Percentiles rank a stretch among this genome's conserved stretches.
These are phyloP conservation scores for Fraxinus paxiana DNA, from an alignment of 305 asterid genomes.

Conservation along the genomic window DNA sequence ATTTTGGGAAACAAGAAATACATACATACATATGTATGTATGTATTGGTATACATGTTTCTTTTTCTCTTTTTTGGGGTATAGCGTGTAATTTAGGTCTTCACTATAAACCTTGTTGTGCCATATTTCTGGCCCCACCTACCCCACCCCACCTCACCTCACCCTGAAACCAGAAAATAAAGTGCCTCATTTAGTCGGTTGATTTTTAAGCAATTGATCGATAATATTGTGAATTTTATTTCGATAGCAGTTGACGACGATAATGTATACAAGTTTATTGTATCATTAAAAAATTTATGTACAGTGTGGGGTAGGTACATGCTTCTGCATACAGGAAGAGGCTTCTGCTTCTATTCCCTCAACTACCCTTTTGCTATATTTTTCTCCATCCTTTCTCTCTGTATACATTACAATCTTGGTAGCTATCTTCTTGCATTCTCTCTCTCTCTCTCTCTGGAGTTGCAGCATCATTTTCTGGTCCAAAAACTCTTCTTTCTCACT, in stretches of 20 bases:
- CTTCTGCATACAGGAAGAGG: background rate
- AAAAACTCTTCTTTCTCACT: conserved; percentile 30
- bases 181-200: background rate
- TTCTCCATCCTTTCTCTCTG: conserved; percentile 20
- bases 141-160: background rate
- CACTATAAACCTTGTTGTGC: conserved; percentile 37
- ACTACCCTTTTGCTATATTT: conserved; percentile 39
- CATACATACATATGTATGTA: background rate
- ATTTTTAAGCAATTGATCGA: background rate
- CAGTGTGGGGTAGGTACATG: background rate
- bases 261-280: background rate
- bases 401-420: conserved; percentile 19
- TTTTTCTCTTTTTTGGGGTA: background rate
- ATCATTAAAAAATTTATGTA: background rate
- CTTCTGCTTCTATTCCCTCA: conserved; percentile 41
- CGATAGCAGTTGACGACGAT: background rate
- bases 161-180: background rate
- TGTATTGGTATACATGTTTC: background rate
- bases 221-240: background rate
- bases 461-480: conserved; percentile 72
- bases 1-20: conserved; percentile 29
- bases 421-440: conserved; percentile 36
- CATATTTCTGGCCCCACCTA: conserved; percentile 16
- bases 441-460: conserved; percentile 34
- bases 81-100: conserved; percentile 32